Conservation (phyloP, 139 green algal species). For the Closterium sp. region DNA sequence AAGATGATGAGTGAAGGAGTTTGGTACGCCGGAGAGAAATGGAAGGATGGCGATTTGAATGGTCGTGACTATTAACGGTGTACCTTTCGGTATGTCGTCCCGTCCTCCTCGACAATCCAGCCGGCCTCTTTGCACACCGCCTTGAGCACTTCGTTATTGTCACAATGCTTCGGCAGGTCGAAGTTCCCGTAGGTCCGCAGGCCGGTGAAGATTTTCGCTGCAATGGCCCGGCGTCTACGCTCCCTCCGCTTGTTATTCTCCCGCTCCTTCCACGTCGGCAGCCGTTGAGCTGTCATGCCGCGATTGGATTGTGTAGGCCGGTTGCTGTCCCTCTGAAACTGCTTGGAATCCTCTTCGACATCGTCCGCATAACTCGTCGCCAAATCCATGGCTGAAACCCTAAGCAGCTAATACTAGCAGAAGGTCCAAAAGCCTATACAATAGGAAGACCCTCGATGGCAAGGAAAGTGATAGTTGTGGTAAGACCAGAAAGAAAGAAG, state of each 20-base stretch:
- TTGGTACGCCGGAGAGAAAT: background rate
- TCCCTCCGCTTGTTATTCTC: slow-evolving; percentile 22
- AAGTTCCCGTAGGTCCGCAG: slow-evolving; percentile 32
- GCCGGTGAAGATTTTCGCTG: slow-evolving; percentile 41
- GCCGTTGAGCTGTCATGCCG: background rate
- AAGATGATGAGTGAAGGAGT: background rate
- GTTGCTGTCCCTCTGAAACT: background rate
- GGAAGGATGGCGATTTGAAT: background rate
- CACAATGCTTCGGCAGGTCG: slow-evolving; percentile 37
- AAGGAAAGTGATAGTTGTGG: no score
- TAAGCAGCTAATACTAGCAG: background rate
- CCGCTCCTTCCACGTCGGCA: slow-evolving; percentile 24
- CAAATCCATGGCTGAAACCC: background rate
- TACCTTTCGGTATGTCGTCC: slow-evolving; percentile 39
- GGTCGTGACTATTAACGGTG: background rate
- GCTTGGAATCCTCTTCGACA: background rate
- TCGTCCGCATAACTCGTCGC: background rate
- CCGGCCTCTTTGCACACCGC: slow-evolving; percentile 30
- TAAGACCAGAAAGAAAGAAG: no score
- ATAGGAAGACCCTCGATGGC: background rate
- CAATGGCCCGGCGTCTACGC: slow-evolving; percentile 18
- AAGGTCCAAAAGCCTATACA: no score
- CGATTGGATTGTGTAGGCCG: background rate
- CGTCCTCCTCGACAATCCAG: slow-evolving; percentile 38
- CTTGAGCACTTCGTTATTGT: slow-evolving; percentile 47